Evolutionary conservation across 306 rosid genomes (phyloP).

Genomic region (Ammopiptanthus mongolicus): DNA sequence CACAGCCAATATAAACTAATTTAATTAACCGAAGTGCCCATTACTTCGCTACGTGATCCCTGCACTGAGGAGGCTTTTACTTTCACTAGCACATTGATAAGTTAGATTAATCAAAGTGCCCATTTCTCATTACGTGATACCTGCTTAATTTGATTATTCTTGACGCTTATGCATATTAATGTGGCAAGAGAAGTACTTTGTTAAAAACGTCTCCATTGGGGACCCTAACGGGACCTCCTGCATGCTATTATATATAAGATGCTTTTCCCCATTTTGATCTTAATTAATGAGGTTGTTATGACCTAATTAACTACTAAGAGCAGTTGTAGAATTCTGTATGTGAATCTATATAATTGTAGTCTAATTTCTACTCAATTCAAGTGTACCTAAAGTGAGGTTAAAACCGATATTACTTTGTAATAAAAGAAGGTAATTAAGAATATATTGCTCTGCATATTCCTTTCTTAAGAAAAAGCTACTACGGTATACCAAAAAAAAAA

Average conservation of each 20-base stretch:
- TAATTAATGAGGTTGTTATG: constrained; percentile 9
- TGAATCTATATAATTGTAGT: neutral
- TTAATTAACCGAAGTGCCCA: neutral
- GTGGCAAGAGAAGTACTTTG: neutral
- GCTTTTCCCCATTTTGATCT: neutral
- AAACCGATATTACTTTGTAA: too few relatives aligned
- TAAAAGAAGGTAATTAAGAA: neutral
- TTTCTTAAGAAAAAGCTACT: too few relatives aligned
- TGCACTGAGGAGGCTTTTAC: neutral
- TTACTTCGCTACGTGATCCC: neutral
- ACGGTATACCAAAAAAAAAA: too few relatives aligned
- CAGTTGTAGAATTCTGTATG: neutral
- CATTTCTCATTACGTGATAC: neutral
- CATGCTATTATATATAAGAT: neutral
- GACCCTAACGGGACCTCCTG: neutral
- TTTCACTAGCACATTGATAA: neutral
- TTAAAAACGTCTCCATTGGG: neutral
- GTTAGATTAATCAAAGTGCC: neutral
- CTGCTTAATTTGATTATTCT: neutral
- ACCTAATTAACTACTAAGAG: neutral
- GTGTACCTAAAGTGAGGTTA: too few relatives aligned
- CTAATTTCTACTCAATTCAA: neutral
- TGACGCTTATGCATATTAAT: neutral
- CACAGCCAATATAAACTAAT: neutral
- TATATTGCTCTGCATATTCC: too few relatives aligned